Conservation (phyloP, 306 rosid genomes). For the Luffa acutangula region DNA sequence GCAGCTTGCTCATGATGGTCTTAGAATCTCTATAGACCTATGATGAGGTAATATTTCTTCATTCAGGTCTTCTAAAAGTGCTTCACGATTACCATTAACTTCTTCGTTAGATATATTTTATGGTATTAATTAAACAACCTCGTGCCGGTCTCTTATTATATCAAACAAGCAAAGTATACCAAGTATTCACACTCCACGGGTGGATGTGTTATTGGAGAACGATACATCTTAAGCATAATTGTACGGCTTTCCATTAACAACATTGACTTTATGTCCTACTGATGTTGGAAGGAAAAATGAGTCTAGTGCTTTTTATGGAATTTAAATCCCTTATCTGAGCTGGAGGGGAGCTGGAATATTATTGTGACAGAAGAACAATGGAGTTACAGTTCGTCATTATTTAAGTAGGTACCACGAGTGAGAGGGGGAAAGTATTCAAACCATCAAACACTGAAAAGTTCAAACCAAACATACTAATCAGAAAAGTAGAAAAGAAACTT, state of each 20-base stretch:
- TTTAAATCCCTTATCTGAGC: neutral
- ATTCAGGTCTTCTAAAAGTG: neutral
- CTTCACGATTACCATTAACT: neutral
- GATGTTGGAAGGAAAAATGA: neutral
- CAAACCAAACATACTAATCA: neutral
- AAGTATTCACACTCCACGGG: neutral
- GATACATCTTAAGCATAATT: neutral
- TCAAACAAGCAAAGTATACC: neutral
- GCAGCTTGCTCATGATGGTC: conserved; percentile 90
- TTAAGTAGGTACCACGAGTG: neutral
- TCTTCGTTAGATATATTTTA: neutral
- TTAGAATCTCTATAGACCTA: conserved; percentile 62
- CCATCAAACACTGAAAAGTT: neutral
- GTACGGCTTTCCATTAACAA: neutral
- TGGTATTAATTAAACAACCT: neutral
- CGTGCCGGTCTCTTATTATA: neutral
- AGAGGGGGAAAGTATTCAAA: neutral
- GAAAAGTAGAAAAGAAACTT: neutral
- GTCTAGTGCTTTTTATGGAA: neutral
- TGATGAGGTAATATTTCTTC: conserved; percentile 32
- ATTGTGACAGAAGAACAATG: neutral
- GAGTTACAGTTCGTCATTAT: neutral
- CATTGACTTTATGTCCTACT: neutral
- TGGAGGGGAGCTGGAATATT: neutral
- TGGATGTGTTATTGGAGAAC: neutral